phyloP scores from a whole-genome alignment of 1,139 yeast species.

The Yamadazyma oceani region DNA sequence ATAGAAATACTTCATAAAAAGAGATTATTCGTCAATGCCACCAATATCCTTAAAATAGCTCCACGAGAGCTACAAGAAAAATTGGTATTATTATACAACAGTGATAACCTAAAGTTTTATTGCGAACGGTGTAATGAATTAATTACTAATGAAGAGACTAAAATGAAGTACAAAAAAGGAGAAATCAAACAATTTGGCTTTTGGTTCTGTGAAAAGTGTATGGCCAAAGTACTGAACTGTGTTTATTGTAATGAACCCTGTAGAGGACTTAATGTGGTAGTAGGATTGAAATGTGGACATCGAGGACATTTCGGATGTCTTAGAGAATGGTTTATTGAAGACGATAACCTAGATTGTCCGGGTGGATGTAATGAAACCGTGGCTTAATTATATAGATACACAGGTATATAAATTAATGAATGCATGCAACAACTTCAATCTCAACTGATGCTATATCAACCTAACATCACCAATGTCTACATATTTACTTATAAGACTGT shows the following conservation, averaged over 20 bases:
- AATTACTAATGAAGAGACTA: slow-evolving; percentile 62
- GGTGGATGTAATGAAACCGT: slow-evolving; percentile 56
- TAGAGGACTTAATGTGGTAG: slow-evolving; percentile 67
- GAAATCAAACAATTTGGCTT: slow-evolving; percentile 48
- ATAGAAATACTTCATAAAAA: slow-evolving; percentile 56
- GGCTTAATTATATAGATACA: slow-evolving; percentile 10
- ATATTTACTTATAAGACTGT: slow-evolving; percentile 48
- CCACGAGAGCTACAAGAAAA: slow-evolving; percentile 37
- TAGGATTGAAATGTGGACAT: slow-evolving; percentile 78
- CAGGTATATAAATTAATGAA: too few relatives aligned
- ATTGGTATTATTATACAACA: slow-evolving; percentile 11
- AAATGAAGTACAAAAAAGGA: slow-evolving; percentile 21
- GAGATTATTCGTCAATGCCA: slow-evolving; percentile 56
- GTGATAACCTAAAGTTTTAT: slow-evolving; percentile 33
- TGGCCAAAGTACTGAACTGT: slow-evolving; percentile 62
- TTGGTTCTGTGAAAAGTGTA: slow-evolving; percentile 85
- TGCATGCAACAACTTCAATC: too few relatives aligned
- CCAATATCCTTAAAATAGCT: slow-evolving; percentile 53
- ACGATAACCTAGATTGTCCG: slow-evolving; percentile 72
- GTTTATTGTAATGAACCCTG: slow-evolving; percentile 80
- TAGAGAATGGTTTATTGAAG: slow-evolving; percentile 71
- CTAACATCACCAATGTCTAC: slow-evolving; percentile 43
- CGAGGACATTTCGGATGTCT: slow-evolving; percentile 83
- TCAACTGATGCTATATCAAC: slow-evolving; percentile 31
- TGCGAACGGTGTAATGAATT: slow-evolving; percentile 70